Base-by-base conservation (phyloP, 2,329 filamentous ascomycete genomes). In the Botryotinia calthae region DNA sequence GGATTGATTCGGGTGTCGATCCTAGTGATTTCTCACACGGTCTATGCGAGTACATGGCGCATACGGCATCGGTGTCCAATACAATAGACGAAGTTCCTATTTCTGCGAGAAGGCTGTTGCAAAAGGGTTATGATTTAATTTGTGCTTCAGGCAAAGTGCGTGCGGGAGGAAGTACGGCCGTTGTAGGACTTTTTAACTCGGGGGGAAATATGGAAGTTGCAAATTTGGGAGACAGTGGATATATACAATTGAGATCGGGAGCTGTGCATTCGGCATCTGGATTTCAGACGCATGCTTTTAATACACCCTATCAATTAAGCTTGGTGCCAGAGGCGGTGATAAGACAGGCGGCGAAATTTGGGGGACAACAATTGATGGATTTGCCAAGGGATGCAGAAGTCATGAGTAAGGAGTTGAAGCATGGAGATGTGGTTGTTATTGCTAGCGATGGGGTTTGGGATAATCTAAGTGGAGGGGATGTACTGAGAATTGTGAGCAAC, bases 391-490 rank as follows among this genome's bases (percentile, higher is more conserved):
- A 98, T 79, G 93, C 96, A 31, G 92, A 93, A 80, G 88, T 97
- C 42, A 91, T 91, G 25, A 90, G 90, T 73, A 90, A 97, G 81
- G 83, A 85, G 59, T 87, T 98, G 72, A 90, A 92, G 76, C 94
- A 98, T 81, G 96, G 96, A 31, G 96, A 99, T 81, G 91, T 99
- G 2, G 85, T 98, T n/a, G 84, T 99, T 28, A 92, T 99, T 77
- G 96, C 94, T 2, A 97, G 94, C 0, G 96, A 99, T 82, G 96
- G 96, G 6, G 92, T 98, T 7, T 96, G 96, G 88, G 96, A 99
- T 82, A 99, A 99, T 78, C 86, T 99, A 46, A 96, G 93, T 79
- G 92, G 94, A 79, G 93, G 97, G 79, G 94, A 99, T 77, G 91
- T 97, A 44, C 86, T 99, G 20, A 89, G 90, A 74, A 89, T 97